phyloP scores from a whole-genome alignment of 2,329 filamentous ascomycete species.

The Allantophomopsis lycopodina region DNA sequence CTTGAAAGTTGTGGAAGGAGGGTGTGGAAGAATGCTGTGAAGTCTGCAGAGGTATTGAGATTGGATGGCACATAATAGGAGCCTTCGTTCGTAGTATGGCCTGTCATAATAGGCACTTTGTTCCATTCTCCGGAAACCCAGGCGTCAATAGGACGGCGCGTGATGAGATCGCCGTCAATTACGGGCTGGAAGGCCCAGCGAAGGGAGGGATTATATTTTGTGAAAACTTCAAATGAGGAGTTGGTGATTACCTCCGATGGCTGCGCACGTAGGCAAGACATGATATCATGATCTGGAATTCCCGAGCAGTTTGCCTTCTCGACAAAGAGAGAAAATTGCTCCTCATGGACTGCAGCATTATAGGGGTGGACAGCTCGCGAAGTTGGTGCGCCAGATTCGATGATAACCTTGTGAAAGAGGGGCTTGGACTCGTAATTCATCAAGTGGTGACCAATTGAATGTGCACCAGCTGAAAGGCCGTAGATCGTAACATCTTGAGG shows the following conservation, averaged over 20 bases:
- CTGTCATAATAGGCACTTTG: constrained; percentile 49
- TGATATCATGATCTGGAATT: constrained; percentile 28
- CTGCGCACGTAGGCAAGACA: constrained; percentile 33
- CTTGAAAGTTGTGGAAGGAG: constrained; percentile 43
- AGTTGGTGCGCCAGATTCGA: constrained; percentile 41
- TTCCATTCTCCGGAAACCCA: constrained; percentile 40
- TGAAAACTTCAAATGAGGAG: constrained; percentile 30
- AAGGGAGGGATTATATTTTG: constrained; percentile 26
- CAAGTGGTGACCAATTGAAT: constrained; percentile 57
- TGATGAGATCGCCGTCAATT: constrained; percentile 39
- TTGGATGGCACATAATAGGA: constrained; percentile 43
- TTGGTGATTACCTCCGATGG: constrained; percentile 22
- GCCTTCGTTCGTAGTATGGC: constrained; percentile 60
- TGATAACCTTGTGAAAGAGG: constrained; percentile 37
- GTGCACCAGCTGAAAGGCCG: constrained; percentile 48
- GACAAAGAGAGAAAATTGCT: constrained; percentile 41
- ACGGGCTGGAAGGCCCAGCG: constrained; percentile 58
- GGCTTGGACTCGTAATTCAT: constrained; percentile 28
- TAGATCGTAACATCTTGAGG: constrained; percentile 41
- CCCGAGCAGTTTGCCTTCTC: constrained; percentile 33
- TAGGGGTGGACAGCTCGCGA: constrained; percentile 37
- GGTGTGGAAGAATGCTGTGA: constrained; percentile 43
- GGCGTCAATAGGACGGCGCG: constrained; percentile 39
- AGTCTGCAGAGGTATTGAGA: constrained; percentile 32
- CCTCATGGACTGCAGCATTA: constrained; percentile 40